Base-by-base conservation (phyloP, 805 yeast species). In the Barnettozyma pratensis region DNA sequence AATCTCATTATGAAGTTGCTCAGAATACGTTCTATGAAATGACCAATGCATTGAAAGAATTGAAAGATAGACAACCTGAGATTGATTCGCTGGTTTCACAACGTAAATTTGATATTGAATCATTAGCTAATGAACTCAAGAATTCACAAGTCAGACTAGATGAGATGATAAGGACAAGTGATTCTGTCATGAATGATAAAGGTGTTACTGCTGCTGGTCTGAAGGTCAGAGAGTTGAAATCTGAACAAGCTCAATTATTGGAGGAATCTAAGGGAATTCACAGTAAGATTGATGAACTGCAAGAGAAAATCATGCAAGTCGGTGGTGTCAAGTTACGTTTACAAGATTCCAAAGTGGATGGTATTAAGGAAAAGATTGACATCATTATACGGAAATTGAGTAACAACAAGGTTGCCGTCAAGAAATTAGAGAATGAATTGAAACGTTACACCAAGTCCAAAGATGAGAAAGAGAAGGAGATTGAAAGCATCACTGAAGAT, bases 251-350 rank as follows among this genome's bases (percentile, higher is more conserved):
- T 8, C 59, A 59, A 4, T 62, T 90, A 7, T 74, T 79, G 58
- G 67, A 69, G 3, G 79, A 79, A 54, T 80, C 90, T 54, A 66
- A 70, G 29, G 80, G 75, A 32, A 65, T 79, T 39, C 87, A 80
- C 61, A 59, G 65, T 6, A 72, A 77, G 49, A 85, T 94, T 38
- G 72, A 74, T 10, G 72, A 57, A 0, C 67, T 91, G 4, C 91
- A 89, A 55, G 87, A 83, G 48, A 76, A 82, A 60, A 88, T 94
- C 37, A 80, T 91, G 87, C 83, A 86, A 44, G 84, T 88, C 46
- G 99, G 99, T 46, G 99, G 99, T 51, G 83, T 87, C 7, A 81
- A 81, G 52, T 72, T 94, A 54, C 80, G 87, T 48, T 64, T 86
- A 51, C 97, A 90, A 58, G 85, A 81, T 52, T 79, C 95, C 1